Evolutionary conservation across 2,329 filamentous ascomycete species (phyloP), one percentile per base, ranked within the genome.

Genomic region (Penicillium brasilianum): DNA sequence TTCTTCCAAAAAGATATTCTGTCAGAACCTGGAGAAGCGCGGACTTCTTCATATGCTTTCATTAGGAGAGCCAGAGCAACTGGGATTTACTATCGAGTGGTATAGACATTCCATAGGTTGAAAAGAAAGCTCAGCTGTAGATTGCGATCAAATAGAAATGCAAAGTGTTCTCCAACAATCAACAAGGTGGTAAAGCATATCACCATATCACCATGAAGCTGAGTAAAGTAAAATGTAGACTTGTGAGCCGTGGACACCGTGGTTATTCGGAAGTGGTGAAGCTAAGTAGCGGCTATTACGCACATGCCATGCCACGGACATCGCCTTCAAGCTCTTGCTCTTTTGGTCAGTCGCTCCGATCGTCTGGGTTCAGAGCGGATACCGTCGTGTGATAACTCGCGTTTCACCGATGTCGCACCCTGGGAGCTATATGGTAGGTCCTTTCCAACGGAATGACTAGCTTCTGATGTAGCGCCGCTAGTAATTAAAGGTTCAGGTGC

Each of bases 301-400:
- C n/a, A n/a, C n/a, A n/a, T n/a, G n/a, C n/a, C n/a, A n/a, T n/a
- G n/a, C n/a, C n/a, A n/a, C n/a, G n/a, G n/a, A 30, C n/a, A 16
- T 55, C 32, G 18, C 18, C 4, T 20, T 51, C 16, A 41, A 56
- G 20, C 57, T 34, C 52, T 14, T 57, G 53, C 52, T 56, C 48
- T 56, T 60, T 37, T 60, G 20, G 37, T 37, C 46, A 60, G 39
- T 56, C 58, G 53, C 52, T 44, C 48, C 46, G 53, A 60, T 57
- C 53, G 37, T 53, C 58, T 56, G 44, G 39, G 22, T 28, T 55
- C 36, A 50, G 43, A 58, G 28, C 9, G 22, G 6, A 54, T 25
- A 5, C 44, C 37, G 6, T 14, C 57, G 10, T 41, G 44, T 22
- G 44, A 54, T 39, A 48, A 52, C 14, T 48, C 49, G 22, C 46